Evolutionary conservation across 1,284 basidiomycete species (phyloP).

Genomic region (Microbotryum saponariae): DNA sequence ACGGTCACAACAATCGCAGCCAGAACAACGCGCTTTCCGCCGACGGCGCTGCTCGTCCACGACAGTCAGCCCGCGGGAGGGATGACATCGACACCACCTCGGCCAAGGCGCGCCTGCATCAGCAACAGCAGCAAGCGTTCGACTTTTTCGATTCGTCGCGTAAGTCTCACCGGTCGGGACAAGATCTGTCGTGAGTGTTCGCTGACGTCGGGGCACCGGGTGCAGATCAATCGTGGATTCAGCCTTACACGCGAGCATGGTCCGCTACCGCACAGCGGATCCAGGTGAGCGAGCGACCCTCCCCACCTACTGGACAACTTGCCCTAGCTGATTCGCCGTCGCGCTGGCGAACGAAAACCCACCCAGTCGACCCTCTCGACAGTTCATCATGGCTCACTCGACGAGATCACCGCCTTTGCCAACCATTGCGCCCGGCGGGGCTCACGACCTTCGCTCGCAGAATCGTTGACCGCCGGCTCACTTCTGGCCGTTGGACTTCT

Average conservation of each 20-base stretch:
- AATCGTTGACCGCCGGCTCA: too few relatives aligned
- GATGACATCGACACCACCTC: too few relatives aligned
- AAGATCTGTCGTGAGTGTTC: background rate
- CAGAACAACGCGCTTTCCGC: background rate
- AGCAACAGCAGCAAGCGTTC: background rate
- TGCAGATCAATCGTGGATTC: background rate
- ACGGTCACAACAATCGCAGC: background rate
- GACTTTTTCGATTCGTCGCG: too few relatives aligned
- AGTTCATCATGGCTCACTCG: conserved; percentile 27
- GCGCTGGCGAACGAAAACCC: background rate
- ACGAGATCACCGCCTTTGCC: conserved; percentile 21
- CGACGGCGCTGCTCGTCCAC: too few relatives aligned
- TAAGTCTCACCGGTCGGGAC: too few relatives aligned
- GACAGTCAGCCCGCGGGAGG: too few relatives aligned
- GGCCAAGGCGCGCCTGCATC: background rate
- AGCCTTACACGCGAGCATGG: conserved; percentile 19
- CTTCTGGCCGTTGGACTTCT: conserved; percentile 15
- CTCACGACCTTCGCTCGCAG: too few relatives aligned
- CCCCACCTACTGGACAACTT: background rate
- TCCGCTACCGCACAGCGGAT: background rate
- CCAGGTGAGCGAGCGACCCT: background rate
- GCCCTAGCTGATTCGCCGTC: background rate
- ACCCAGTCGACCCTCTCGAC: conserved; percentile 12
- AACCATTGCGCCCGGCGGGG: too few relatives aligned
- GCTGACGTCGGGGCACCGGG: background rate